phyloP scores from a whole-genome alignment of 345 rosid species.

The Theobroma cacao region DNA sequence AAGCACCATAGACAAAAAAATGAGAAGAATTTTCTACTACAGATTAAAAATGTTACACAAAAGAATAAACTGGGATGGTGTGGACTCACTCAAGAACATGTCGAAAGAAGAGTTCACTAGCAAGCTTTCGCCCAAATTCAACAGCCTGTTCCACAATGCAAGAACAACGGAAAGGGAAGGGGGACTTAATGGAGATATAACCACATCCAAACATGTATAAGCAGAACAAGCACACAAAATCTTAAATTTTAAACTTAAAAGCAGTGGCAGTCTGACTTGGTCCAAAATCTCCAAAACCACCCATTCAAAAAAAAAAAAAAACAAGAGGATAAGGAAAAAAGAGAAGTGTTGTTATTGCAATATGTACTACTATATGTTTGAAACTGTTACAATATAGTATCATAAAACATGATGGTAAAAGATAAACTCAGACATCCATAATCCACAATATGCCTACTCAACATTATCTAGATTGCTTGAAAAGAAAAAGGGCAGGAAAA shows the following conservation, averaged over 20 bases:
- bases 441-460: not conserved
- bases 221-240: not conserved
- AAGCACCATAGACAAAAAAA: slow-evolving; percentile 12
- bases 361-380: not conserved
- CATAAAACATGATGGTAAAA: not conserved
- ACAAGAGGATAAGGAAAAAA: too few relatives aligned
- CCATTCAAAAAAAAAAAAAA: too few relatives aligned
- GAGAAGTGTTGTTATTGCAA: not conserved
- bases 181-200: not conserved
- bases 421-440: not conserved
- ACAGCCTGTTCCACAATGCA: slow-evolving; percentile 49
- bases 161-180: not conserved
- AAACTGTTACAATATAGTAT: not conserved
- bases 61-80: slow-evolving; percentile 3
- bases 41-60: slow-evolving; percentile 6
- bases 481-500: not conserved
- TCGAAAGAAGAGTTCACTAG: slow-evolving; percentile 63
- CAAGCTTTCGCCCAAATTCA: slow-evolving; percentile 82
- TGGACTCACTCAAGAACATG: slow-evolving; percentile 72
- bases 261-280: too few relatives aligned
- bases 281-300: too few relatives aligned
- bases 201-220: not conserved
- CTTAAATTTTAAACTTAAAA: not conserved
- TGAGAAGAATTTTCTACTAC: not conserved
- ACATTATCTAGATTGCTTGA: not conserved